Percentiles rank a stretch among this genome's conserved stretches.
Evolutionary conservation across 2,329 filamentous ascomycete species (phyloP).

Genomic region (Fusarium xylarioides): DNA sequence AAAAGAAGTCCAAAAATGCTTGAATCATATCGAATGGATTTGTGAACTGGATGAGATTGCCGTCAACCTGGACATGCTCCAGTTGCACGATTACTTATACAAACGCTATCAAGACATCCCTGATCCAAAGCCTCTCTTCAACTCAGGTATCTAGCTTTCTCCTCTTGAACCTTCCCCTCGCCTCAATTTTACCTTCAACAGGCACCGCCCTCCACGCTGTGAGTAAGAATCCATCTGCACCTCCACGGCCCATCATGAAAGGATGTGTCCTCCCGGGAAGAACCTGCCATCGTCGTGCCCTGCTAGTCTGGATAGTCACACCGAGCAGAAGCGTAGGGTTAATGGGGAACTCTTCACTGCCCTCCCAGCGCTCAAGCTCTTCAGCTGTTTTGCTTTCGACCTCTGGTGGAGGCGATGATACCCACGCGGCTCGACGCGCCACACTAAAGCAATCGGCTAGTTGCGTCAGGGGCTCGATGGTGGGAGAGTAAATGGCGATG

Average conservation of each 20-base stretch:
- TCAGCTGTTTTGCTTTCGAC: constrained; percentile 54
- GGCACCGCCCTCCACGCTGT: constrained; percentile 85
- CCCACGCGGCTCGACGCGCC: constrained; percentile 79
- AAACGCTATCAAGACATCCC: neutral
- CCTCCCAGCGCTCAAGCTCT: constrained; percentile 65
- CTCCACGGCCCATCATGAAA: constrained; percentile 87
- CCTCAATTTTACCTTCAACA: constrained; percentile 80
- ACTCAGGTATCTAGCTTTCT: constrained; percentile 63
- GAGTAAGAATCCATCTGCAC: constrained; percentile 90
- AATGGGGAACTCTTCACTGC: constrained; percentile 81
- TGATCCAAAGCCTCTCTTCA: neutral
- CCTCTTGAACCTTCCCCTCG: constrained; percentile 80
- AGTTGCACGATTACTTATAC: neutral
- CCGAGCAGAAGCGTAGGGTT: constrained; percentile 87
- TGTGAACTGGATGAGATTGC: neutral
- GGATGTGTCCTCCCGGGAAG: constrained; percentile 92
- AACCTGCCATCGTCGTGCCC: constrained; percentile 87
- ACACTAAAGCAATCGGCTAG: constrained; percentile 88
- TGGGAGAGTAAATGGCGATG: constrained; percentile 85
- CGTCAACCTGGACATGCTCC: neutral
- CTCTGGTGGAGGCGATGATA: constrained; percentile 60
- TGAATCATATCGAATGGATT: neutral
- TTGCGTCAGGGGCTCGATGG: constrained; percentile 79
- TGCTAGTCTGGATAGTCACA: constrained; percentile 80
- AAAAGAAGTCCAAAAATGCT: too few relatives aligned